Percentiles rank a stretch among this genome's conserved stretches.
These are phyloP conservation scores for Apophysomyces trapeziformis DNA, from an alignment of 371 early-diverging fungal species.

Conservation along the genomic window DNA sequence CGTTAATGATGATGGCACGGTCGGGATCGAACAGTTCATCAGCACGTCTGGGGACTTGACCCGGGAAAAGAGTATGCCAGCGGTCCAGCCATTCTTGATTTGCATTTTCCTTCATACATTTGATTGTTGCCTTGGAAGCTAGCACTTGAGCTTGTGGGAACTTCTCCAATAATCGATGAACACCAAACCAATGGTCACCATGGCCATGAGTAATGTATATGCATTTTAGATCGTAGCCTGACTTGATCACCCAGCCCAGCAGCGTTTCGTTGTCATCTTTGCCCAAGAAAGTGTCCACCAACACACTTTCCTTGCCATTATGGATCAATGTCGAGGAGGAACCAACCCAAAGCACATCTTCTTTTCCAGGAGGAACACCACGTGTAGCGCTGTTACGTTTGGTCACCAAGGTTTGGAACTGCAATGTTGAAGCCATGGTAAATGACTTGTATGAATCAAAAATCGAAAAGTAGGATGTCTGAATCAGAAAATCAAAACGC, in stretches of 20 bases:
- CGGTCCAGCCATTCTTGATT: constrained; percentile 2
- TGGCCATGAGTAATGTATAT: not conserved
- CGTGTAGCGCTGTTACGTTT: constrained; percentile 4
- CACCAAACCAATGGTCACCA: constrained; percentile 4
- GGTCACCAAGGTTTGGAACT: not conserved
- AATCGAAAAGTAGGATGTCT: too few species aligned
- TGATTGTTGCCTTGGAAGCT: not conserved
- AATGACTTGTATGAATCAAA: too few species aligned
- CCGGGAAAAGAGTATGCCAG: not conserved
- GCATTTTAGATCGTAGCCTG: constrained; percentile 1
- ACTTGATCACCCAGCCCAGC: not conserved
- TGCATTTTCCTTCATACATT: constrained; percentile 4
- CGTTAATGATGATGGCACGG: not conserved
- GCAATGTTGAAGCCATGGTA: not conserved
- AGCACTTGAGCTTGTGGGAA: constrained; percentile 2
- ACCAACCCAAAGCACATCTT: constrained; percentile 3
- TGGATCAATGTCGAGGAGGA: constrained; percentile 2
- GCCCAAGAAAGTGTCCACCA: constrained; percentile 4
- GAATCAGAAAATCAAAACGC: too few species aligned
- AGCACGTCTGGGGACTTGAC: not conserved
- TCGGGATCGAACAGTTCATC: not conserved
- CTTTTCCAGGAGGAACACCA: constrained; percentile 4
- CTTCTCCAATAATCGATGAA: not conserved
- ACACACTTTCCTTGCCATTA: not conserved
- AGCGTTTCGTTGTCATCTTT: constrained; percentile 4